Evolutionary conservation across 768 basidiomycete genomes (phyloP).

Genomic region (Phanerochaete carnosa): DNA sequence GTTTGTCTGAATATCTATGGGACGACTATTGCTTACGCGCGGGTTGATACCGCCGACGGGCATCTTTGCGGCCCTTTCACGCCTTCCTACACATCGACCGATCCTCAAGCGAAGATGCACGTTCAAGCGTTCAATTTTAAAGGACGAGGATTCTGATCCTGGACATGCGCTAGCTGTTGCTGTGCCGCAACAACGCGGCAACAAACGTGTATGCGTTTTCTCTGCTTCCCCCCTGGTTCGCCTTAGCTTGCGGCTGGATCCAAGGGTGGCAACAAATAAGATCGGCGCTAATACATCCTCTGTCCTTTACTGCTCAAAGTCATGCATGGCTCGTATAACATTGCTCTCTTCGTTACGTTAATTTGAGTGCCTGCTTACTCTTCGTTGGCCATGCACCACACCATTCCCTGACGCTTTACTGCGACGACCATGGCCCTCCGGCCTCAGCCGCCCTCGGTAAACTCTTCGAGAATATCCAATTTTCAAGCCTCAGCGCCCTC

Average conservation of each 20-base stretch:
- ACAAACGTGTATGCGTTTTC: slow-evolving; percentile 11
- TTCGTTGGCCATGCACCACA: too few relatives aligned
- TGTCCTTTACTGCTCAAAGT: too few relatives aligned
- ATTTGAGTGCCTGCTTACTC: too few relatives aligned
- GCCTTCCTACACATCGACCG: not conserved
- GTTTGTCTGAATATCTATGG: slow-evolving; percentile 1
- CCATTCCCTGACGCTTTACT: too few relatives aligned
- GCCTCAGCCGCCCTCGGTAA: slow-evolving; percentile 46
- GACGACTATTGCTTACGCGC: not conserved
- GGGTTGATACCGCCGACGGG: not conserved
- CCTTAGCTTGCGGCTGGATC: slow-evolving; percentile 12
- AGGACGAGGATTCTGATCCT: not conserved
- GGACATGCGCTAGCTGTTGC: not conserved
- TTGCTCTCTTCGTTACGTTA: too few relatives aligned
- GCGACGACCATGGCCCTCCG: slow-evolving; percentile 42
- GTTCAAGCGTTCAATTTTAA: not conserved
- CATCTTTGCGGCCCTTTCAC: not conserved
- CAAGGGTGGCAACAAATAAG: slow-evolving; percentile 16
- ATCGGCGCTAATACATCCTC: too few relatives aligned
- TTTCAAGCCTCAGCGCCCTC: slow-evolving; percentile 53
- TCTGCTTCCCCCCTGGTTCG: slow-evolving; percentile 8
- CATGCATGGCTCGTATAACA: too few relatives aligned
- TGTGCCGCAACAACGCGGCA: not conserved
- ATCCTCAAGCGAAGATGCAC: slow-evolving; percentile 8
- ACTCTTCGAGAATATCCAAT: slow-evolving; percentile 12